Conservation (phyloP, 1,284 basidiomycete genomes). For the Pulchroboletus neoregius region DNA sequence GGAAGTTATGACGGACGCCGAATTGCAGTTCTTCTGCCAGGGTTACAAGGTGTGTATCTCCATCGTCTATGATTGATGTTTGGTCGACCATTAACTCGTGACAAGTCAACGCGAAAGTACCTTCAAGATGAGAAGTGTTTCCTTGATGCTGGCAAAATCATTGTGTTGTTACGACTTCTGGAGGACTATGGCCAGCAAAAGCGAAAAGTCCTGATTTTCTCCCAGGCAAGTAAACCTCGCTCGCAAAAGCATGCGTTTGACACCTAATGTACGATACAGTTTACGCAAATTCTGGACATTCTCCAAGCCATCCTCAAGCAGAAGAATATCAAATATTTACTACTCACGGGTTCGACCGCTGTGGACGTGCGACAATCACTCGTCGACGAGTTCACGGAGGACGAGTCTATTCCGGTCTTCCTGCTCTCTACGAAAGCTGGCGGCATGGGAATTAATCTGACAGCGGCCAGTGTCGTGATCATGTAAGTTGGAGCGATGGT, state of each 20-base stretch:
- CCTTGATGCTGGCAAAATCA: slow-evolving; percentile 88
- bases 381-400: slow-evolving; percentile 97
- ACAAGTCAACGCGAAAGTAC: slow-evolving; percentile 76
- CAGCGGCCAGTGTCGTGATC: slow-evolving; percentile 89
- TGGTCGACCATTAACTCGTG: slow-evolving; percentile 5
- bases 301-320: slow-evolving; percentile 82
- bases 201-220: slow-evolving; percentile 90
- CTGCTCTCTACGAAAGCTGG: slow-evolving; percentile 95
- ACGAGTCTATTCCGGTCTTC: slow-evolving; percentile 88
- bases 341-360: slow-evolving; percentile 93
- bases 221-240: slow-evolving; percentile 56
- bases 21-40: slow-evolving; percentile 78
- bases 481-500: slow-evolving; percentile 48
- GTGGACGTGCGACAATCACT: slow-evolving; percentile 92
- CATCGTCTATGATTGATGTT: not conserved
- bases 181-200: slow-evolving; percentile 65
- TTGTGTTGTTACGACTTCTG: slow-evolving; percentile 70
- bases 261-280: slow-evolving; percentile 44
- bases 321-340: slow-evolving; percentile 72
- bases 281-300: slow-evolving; percentile 94
- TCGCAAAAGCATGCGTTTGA: not conserved
- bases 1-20: slow-evolving; percentile 93
- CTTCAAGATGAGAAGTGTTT: slow-evolving; percentile 75
- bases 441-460: slow-evolving; percentile 88
- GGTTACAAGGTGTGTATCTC: slow-evolving; percentile 66